These are phyloP conservation scores for Solioccasus polychromus DNA, from an alignment of 768 basidiomycete species.

Conservation along the genomic window DNA sequence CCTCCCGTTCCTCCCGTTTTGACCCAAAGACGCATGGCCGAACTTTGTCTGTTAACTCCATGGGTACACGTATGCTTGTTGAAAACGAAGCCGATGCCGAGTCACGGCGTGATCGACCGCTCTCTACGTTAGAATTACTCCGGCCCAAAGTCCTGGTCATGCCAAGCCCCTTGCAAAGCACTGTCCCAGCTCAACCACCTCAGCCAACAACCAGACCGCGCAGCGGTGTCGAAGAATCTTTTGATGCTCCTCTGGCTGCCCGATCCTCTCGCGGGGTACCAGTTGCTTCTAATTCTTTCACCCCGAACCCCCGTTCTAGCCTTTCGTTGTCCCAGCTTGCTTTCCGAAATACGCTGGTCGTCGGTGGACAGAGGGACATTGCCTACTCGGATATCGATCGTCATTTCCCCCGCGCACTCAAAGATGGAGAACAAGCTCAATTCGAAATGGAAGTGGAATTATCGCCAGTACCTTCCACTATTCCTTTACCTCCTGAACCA, in stretches of 20 bases:
- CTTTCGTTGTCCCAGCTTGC: conserved; percentile 79
- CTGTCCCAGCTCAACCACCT: conserved; percentile 32
- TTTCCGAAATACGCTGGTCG: conserved; percentile 76
- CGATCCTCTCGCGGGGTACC: conserved; percentile 51
- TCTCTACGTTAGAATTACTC: conserved; percentile 75
- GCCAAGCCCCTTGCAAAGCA: conserved; percentile 80
- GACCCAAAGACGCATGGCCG: conserved; percentile 77
- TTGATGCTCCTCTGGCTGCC: conserved; percentile 72
- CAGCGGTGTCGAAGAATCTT: conserved; percentile 61
- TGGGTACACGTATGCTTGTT: conserved; percentile 61
- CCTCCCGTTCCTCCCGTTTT: conserved; percentile 63
- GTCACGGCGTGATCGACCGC: conserved; percentile 48
- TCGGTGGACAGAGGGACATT: conserved; percentile 64
- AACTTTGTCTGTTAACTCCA: conserved; percentile 60
- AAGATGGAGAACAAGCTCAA: conserved; percentile 77
- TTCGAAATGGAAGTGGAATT: conserved; percentile 43
- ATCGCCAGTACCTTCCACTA: conserved; percentile 29
- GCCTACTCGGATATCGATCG: conserved; percentile 58
- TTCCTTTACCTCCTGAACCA: conserved; percentile 30
- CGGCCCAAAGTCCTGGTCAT: conserved; percentile 92
- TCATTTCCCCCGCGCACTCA: conserved; percentile 64
- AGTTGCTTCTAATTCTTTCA: conserved; percentile 62
- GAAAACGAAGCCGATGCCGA: conserved; percentile 47
- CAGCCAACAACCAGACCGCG: conserved; percentile 35
- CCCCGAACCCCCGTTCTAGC: conserved; percentile 71